A percentile compares a stretch with the other conserved stretches of the same genome.
These are phyloP conservation scores for Ilyonectria robusta DNA, from an alignment of 2,329 filamentous ascomycete species.

Conservation along the genomic window DNA sequence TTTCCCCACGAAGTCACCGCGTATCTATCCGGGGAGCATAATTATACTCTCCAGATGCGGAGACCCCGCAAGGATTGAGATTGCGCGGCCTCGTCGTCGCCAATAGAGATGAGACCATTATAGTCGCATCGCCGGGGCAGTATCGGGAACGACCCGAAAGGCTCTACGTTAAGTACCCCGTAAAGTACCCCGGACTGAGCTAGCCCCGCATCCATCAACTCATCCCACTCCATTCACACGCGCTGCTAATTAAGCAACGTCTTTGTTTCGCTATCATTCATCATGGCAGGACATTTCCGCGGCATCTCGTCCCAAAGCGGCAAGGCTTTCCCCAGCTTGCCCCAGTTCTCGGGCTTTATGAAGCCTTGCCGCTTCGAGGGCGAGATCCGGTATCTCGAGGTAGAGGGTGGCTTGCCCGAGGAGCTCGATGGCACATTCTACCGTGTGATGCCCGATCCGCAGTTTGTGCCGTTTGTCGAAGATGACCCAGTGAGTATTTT, in stretches of 20 bases:
- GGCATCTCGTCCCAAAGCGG: neutral
- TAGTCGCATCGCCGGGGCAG: neutral
- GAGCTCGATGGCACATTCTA: constrained; percentile 31
- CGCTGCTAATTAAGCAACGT: neutral
- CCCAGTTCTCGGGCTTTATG: constrained; percentile 29
- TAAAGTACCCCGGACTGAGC: neutral
- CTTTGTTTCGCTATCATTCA: neutral
- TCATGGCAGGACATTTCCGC: constrained; percentile 24
- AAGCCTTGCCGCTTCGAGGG: constrained; percentile 29
- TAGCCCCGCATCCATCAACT: neutral
- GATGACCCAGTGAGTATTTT: constrained; percentile 8
- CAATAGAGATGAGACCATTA: neutral
- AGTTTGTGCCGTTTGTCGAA: constrained; percentile 21
- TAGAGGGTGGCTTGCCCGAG: constrained; percentile 12
- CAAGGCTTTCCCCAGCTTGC: constrained; percentile 18
- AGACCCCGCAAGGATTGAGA: neutral
- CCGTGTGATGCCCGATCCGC: constrained; percentile 29
- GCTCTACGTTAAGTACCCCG: neutral
- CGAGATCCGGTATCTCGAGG: constrained; percentile 12
- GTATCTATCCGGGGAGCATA: neutral
- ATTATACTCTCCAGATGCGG: neutral
- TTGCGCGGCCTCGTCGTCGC: neutral
- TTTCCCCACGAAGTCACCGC: neutral
- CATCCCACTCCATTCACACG: neutral
- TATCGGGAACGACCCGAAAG: constrained; percentile 7